Base-by-base conservation (phyloP, 306 rosid genomes). In the Fragaria nilgerrensis region DNA sequence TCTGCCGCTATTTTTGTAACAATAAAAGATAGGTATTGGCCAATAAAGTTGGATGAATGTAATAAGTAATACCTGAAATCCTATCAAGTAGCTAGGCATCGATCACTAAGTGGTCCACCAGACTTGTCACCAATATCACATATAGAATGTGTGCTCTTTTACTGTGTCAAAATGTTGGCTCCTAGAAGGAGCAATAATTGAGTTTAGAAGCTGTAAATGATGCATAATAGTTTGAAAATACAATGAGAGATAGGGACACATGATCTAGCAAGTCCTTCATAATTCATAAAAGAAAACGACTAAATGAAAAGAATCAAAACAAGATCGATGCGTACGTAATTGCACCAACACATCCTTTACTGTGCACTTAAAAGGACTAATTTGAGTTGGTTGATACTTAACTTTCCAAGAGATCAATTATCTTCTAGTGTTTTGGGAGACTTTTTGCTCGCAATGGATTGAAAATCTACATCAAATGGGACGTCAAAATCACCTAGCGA, bases 361-460 rank as follows among this genome's bases (percentile, higher is more conserved):
- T 32, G 1, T 15, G 44, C 45, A 9, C 12, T n/a, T 2, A 20
- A 8, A 55, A n/a, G 25, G 29, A 56, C 14, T 56, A 56, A 56
- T 22, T 22, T 9, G 63, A 41, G 43, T 43, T 74, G 9, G 44
- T 59, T 43, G 69, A 11, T 74, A 74, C 77, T 14, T 23, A 27
- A 73, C 29, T 59, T 58, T 74, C 68, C 56, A 58, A 58, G 5
- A 41, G 56, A 59, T 59, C 27, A 59, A 66, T 66, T 66, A 74
- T 20, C 43, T 43, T n/a, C 23, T 20, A 12, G 27, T 36, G 55
- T 44, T 44, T 15, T 29, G 15, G 19, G 11, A 37, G 43, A 74
- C 56, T 75, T 45, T 44, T 12, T 62, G 9, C 78, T 59, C 44
- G 39, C 19, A 2, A 16, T 59, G 53, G 39, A 29, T 73, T 16